Evolutionary conservation across 805 yeast species (phyloP).

Genomic region (Saccharomycopsis guyanensis): DNA sequence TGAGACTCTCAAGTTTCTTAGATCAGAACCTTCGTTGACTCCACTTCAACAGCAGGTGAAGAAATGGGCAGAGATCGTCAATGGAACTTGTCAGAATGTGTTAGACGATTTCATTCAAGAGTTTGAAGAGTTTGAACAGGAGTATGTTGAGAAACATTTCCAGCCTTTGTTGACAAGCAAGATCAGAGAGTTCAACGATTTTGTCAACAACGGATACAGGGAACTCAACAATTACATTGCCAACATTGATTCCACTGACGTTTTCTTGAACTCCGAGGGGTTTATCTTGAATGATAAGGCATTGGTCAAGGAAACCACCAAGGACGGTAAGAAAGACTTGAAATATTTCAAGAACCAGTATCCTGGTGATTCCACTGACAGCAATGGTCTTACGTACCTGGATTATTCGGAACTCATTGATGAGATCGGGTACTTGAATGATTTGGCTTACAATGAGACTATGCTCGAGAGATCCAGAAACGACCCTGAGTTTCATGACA

Average conservation of each 20-base stretch:
- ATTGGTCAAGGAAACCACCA: constrained; percentile 24
- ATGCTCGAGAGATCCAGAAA: constrained; percentile 10
- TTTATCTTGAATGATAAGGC: constrained; percentile 16
- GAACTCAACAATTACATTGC: constrained; percentile 29
- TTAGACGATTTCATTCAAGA: constrained; percentile 17
- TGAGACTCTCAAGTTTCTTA: neutral
- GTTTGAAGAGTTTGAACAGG: constrained; percentile 7
- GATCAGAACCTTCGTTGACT: constrained; percentile 1
- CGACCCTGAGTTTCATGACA: constrained; percentile 9
- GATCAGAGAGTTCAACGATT: constrained; percentile 11
- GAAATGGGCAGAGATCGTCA: constrained; percentile 12
- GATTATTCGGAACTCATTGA: constrained; percentile 14
- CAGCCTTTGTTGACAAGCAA: constrained; percentile 9
- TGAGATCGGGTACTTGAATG: constrained; percentile 16
- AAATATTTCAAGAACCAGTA: constrained; percentile 21
- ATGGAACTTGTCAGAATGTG: constrained; percentile 13
- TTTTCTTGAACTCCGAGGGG: constrained; percentile 15
- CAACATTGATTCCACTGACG: constrained; percentile 33
- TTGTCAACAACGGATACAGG: constrained; percentile 23
- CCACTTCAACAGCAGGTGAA: constrained; percentile 14
- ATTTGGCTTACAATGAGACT: constrained; percentile 16
- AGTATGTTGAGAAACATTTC: constrained; percentile 12
- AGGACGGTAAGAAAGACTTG: constrained; percentile 29
- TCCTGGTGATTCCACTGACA: constrained; percentile 7
- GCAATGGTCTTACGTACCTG: constrained; percentile 8